Conservation (phyloP, 116 monocot species). For the Dioscorea cayenensis region DNA sequence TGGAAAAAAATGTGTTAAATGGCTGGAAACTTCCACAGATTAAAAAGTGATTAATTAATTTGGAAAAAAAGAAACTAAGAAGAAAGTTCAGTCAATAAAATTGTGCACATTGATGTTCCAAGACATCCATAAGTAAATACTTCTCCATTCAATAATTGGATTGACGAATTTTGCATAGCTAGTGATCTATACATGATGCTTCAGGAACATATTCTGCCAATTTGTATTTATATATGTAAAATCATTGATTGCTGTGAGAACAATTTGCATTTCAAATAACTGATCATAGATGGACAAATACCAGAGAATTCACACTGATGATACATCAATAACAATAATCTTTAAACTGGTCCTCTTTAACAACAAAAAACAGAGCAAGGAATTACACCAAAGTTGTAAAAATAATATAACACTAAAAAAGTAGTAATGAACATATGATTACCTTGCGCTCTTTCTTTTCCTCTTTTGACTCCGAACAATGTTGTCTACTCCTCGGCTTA, state of each 20-base stretch:
- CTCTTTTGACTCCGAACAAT: conserved; percentile 70
- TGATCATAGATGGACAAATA: too few species aligned
- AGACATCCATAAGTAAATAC: not conserved
- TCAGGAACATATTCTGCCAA: not conserved
- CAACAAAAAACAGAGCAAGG: not conserved
- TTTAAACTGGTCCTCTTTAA: not conserved
- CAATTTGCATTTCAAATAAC: not conserved
- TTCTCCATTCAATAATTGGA: not conserved
- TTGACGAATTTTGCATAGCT: not conserved
- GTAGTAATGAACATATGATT: not conserved
- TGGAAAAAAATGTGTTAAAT: not conserved
- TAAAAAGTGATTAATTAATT: not conserved
- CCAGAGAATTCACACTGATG: too few species aligned
- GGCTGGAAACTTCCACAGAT: not conserved
- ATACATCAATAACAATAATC: not conserved
- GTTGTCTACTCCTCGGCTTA: conserved; percentile 27
- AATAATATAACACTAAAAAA: not conserved
- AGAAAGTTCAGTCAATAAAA: not conserved
- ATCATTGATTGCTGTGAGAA: not conserved
- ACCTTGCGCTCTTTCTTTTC: conserved; percentile 98
- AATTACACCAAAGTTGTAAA: not conserved
- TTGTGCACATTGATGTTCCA: too few species aligned
- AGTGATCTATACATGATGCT: not conserved
- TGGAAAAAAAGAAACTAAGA: not conserved
- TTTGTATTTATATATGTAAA: not conserved